Evolutionary conservation across 768 basidiomycete genomes (phyloP).

Genomic region (Kondoa malvinella): DNA sequence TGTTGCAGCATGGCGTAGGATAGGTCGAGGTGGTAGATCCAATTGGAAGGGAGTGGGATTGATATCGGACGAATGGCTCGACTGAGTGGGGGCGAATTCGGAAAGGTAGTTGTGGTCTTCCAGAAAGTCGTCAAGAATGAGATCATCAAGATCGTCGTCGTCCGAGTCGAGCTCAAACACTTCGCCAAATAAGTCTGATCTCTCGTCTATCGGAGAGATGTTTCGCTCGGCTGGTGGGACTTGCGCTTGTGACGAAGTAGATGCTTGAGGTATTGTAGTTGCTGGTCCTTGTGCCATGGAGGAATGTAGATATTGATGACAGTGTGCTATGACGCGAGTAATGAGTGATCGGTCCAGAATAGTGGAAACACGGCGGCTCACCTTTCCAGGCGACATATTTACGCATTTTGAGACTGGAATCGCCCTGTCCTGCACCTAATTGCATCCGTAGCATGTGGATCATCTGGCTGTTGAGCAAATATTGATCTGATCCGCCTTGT

Average conservation of each 20-base stretch:
- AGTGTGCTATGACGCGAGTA: too few species aligned
- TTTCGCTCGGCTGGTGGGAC: background rate
- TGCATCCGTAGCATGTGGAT: background rate
- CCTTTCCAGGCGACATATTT: conserved; percentile 1
- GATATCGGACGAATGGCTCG: too few species aligned
- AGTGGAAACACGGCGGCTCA: background rate
- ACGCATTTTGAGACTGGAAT: background rate
- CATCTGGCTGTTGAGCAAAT: background rate
- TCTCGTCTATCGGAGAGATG: background rate
- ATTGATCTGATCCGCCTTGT: background rate
- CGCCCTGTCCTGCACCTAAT: background rate
- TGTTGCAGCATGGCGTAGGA: background rate
- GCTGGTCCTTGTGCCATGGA: background rate
- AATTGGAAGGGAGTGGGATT: too few species aligned
- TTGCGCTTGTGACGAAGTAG: background rate
- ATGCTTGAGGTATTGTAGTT: background rate
- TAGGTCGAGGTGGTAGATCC: background rate
- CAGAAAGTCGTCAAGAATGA: background rate
- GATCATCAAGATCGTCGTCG: background rate
- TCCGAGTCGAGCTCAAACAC: background rate
- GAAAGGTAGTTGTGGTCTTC: background rate
- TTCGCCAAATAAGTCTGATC: background rate
- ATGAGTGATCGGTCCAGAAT: background rate
- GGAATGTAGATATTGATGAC: background rate
- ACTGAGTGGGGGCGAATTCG: too few species aligned